Conservation (phyloP, 306 rosid species). For the Psophocarpus tetragonolobus region DNA sequence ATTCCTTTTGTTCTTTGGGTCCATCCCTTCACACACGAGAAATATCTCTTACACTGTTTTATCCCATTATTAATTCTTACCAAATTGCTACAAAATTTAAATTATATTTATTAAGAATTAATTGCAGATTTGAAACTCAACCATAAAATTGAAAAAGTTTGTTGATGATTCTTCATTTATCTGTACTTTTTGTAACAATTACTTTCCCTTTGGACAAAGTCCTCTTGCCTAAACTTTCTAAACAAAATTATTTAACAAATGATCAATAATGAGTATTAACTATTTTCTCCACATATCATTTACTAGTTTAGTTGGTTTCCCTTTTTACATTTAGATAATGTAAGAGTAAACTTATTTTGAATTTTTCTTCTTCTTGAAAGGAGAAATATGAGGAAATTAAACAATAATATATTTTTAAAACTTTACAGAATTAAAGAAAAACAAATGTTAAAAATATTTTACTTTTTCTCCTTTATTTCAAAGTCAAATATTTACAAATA, state of each 20-base stretch:
- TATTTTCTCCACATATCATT: background rate
- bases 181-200: background rate
- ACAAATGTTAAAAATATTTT: background rate
- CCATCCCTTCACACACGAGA: conserved; percentile 3
- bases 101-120: background rate
- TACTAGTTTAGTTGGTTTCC: background rate
- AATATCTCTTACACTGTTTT: background rate
- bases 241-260: background rate
- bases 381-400: background rate
- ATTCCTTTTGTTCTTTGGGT: conserved; percentile 29
- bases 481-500: background rate
- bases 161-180: background rate
- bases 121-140: background rate
- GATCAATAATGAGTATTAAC: background rate
- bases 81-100: background rate
- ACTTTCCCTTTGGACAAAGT: background rate
- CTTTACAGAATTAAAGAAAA: no score
- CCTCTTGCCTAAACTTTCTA: background rate
- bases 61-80: conserved; percentile 10
- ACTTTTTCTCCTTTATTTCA: background rate
- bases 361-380: background rate
- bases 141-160: background rate
- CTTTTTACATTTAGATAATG: background rate
- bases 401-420: no score
- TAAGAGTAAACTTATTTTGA: background rate